A percentile compares a stretch with the other conserved stretches of the same genome.
Evolutionary conservation across 2,329 filamentous ascomycete genomes (phyloP).

Genomic region (Aciculosporium take): DNA sequence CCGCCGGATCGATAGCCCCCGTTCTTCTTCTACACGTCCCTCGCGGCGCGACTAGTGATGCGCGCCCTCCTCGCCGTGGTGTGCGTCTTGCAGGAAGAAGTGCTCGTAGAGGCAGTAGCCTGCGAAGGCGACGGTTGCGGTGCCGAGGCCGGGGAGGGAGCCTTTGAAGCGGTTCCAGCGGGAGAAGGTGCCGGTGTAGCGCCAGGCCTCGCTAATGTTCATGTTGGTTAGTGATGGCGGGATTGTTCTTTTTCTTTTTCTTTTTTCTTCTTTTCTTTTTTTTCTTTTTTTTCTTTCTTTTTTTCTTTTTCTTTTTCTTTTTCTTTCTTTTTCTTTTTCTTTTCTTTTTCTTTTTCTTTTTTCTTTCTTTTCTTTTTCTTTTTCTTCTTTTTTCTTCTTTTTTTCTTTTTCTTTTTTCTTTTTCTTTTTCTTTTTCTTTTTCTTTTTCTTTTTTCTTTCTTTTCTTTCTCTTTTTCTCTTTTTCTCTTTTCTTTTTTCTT

Average conservation of each 20-base stretch:
- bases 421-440: background rate
- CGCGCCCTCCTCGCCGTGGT: conserved; percentile 36
- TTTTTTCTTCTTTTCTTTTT: background rate
- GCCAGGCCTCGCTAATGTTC: conserved; percentile 71
- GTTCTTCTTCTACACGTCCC: background rate
- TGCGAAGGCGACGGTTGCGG: conserved; percentile 80
- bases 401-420: background rate
- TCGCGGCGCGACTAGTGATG: conserved; percentile 21
- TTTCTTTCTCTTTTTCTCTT: background rate
- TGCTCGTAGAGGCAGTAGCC: conserved; percentile 84
- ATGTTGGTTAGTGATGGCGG: conserved; percentile 5
- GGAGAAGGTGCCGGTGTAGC: conserved; percentile 79
- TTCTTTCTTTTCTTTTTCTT: background rate
- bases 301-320: too few relatives aligned
- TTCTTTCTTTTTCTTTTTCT: background rate
- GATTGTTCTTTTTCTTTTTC: background rate
- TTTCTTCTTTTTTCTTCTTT: background rate
- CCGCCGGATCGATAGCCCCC: too few relatives aligned
- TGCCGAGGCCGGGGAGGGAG: conserved; percentile 80
- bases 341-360: background rate
- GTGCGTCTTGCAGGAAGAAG: conserved; percentile 64
- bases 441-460: background rate
- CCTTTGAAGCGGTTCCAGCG: conserved; percentile 80
- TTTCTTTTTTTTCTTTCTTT: too few relatives aligned
- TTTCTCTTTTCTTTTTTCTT: background rate